phyloP scores from a whole-genome alignment of 495 filamentous ascomycete species.

The Talaromyces nanjingensis region DNA sequence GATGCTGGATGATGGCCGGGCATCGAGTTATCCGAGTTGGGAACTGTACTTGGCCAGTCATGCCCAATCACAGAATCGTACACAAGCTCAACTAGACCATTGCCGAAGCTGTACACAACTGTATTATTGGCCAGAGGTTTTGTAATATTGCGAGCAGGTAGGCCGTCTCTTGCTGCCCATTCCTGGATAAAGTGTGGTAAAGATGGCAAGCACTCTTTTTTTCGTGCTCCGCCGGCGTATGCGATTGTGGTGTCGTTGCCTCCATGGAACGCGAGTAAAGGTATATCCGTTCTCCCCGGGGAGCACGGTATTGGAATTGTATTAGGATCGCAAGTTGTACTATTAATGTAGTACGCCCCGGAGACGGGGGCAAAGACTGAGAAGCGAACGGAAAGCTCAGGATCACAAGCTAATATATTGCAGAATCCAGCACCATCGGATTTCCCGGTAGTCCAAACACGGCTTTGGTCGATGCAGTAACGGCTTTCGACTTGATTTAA shows the following conservation, averaged over 20 bases:
- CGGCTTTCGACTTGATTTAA: slow-evolving; percentile 32
- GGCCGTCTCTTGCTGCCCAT: slow-evolving; percentile 32
- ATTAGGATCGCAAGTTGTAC: slow-evolving; percentile 2
- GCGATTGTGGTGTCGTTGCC: slow-evolving; percentile 30
- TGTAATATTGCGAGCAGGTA: slow-evolving; percentile 17
- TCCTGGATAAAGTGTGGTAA: slow-evolving; percentile 30
- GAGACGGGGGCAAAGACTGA: slow-evolving; percentile 40
- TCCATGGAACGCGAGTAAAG: slow-evolving; percentile 46
- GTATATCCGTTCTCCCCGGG: slow-evolving; percentile 26
- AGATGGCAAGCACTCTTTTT: slow-evolving; percentile 25
- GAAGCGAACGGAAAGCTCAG: slow-evolving; percentile 26
- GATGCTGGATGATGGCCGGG: slow-evolving; percentile 17
- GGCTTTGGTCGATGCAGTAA: slow-evolving; percentile 44
- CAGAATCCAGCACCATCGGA: slow-evolving; percentile 55
- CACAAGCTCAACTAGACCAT: slow-evolving; percentile 14
- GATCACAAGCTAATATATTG: slow-evolving; percentile 44
- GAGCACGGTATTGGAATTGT: slow-evolving; percentile 23
- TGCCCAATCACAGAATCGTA: slow-evolving; percentile 27
- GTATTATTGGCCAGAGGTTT: slow-evolving; percentile 10
- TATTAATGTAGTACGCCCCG: slow-evolving; percentile 21
- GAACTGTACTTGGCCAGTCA: slow-evolving; percentile 35
- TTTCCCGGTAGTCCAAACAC: slow-evolving; percentile 52
- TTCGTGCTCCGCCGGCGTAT: slow-evolving; percentile 24
- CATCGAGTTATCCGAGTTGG: slow-evolving; percentile 30
- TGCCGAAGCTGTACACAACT: not conserved